Evolutionary conservation across 208 protist genomes (phyloP).

Genomic region (Kentomonas sorsogonicus): DNA sequence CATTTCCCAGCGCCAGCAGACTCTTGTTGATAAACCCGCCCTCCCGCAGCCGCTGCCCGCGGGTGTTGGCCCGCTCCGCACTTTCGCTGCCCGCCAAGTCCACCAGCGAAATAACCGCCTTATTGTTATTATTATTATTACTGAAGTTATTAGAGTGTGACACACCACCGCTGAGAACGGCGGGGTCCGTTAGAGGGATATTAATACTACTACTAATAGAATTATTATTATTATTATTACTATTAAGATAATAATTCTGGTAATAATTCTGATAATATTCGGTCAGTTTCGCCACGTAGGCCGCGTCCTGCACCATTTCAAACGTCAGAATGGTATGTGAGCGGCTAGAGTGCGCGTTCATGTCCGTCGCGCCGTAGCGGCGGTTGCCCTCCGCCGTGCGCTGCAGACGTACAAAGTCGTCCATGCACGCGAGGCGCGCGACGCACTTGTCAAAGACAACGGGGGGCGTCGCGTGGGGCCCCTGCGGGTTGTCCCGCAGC

Average conservation of each 20-base stretch:
- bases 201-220: too few species aligned
- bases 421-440: slow-evolving; percentile 46
- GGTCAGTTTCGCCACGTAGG: too few species aligned
- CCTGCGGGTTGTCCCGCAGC: slow-evolving; percentile 45
- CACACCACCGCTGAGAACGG: background rate
- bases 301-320: slow-evolving; percentile 25
- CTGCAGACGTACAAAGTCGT: slow-evolving; percentile 67
- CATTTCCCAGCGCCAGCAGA: slow-evolving; percentile 86
- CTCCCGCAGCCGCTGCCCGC: slow-evolving; percentile 66
- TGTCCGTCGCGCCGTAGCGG: slow-evolving; percentile 81
- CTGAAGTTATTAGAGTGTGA: background rate
- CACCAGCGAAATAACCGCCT: slow-evolving; percentile 76
- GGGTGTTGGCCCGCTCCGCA: slow-evolving; percentile 67
- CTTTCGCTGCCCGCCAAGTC: slow-evolving; percentile 92
- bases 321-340: slow-evolving; percentile 45
- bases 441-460: slow-evolving; percentile 43
- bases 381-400: slow-evolving; percentile 60
- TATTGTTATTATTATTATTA: slow-evolving; percentile 9
- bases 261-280: too few species aligned
- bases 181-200: too few species aligned
- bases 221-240: too few species aligned
- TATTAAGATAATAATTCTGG: too few species aligned
- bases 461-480: too few species aligned
- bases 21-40: slow-evolving; percentile 88
- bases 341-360: slow-evolving; percentile 82